Evolutionary conservation across 805 yeast genomes (phyloP).

Genomic region (Osmozyma mogii): DNA sequence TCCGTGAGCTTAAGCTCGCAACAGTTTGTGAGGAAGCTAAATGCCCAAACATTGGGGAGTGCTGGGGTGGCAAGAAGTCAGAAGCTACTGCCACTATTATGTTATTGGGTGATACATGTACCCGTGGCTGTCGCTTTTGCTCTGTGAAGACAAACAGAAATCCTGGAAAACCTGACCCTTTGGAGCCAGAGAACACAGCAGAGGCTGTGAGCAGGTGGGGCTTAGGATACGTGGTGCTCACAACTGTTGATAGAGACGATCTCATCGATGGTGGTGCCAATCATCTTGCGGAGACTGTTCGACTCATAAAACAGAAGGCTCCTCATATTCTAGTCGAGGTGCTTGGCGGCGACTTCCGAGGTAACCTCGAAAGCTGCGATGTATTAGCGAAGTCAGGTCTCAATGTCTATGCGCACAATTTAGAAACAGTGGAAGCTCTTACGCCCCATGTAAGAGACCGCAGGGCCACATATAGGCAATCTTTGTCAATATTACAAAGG

Average conservation of each 20-base stretch:
- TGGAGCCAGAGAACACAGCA: conserved; percentile 96
- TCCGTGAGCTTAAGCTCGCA: conserved; percentile 78
- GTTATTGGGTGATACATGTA: conserved; percentile 98
- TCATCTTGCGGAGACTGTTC: conserved; percentile 85
- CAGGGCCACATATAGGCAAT: conserved; percentile 90
- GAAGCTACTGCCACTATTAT: conserved; percentile 96
- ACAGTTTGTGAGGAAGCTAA: conserved; percentile 99
- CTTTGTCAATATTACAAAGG: conserved; percentile 63
- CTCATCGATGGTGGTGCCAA: conserved; percentile 86
- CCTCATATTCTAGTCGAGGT: conserved; percentile 92
- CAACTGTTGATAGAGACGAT: conserved; percentile 97
- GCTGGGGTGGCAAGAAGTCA: conserved; percentile 96
- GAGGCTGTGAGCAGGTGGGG: conserved; percentile 98
- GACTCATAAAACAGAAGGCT: conserved; percentile 74
- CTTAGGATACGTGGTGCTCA: conserved; percentile 91
- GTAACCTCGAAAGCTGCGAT: conserved; percentile 74
- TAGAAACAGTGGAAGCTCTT: conserved; percentile 91
- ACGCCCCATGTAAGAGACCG: conserved; percentile 96
- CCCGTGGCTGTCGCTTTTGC: conserved; percentile 98
- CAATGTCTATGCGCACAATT: conserved; percentile 94
- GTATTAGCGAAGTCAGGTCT: conserved; percentile 78
- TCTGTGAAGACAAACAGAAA: conserved; percentile 87
- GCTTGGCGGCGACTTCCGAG: conserved; percentile 91
- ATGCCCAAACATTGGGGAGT: conserved; percentile 99
- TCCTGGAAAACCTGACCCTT: conserved; percentile 88